phyloP scores from a whole-genome alignment of 768 basidiomycete genomes.

The Agrocybe pediades region DNA sequence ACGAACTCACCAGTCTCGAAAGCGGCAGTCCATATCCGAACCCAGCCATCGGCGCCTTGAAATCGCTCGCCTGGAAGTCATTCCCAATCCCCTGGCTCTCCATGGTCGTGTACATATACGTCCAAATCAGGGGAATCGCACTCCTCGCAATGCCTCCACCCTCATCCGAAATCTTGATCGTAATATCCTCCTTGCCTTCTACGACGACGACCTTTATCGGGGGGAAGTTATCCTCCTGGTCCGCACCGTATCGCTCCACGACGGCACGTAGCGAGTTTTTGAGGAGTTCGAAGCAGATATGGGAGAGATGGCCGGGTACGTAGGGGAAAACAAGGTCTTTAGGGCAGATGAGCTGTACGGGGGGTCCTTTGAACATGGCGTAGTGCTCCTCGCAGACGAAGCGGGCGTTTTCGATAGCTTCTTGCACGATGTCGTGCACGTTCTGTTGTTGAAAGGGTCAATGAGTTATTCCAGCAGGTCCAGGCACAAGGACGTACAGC shows the following conservation, averaged over 20 bases:
- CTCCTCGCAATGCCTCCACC: slow-evolving; percentile 91
- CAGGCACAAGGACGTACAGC: slow-evolving; percentile 53
- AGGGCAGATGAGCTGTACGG: slow-evolving; percentile 95
- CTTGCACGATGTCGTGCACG: slow-evolving; percentile 96
- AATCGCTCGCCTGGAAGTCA: slow-evolving; percentile 84
- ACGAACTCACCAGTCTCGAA: slow-evolving; percentile 74
- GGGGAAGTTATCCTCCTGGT: slow-evolving; percentile 77
- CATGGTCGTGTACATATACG: slow-evolving; percentile 96
- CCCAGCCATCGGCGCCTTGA: slow-evolving; percentile 98
- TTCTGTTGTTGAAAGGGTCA: slow-evolving; percentile 49
- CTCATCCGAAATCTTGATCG: slow-evolving; percentile 98
- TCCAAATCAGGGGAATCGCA: slow-evolving; percentile 96
- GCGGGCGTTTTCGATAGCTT: slow-evolving; percentile 97
- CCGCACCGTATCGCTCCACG: slow-evolving; percentile 88
- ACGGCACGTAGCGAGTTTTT: slow-evolving; percentile 98
- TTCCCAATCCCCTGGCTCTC: slow-evolving; percentile 70
- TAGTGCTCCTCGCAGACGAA: slow-evolving; percentile 96
- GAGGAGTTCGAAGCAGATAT: slow-evolving; percentile 95
- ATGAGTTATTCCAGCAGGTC: background rate
- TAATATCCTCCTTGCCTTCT: slow-evolving; percentile 97
- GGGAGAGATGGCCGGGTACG: slow-evolving; percentile 94
- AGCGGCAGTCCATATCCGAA: slow-evolving; percentile 94
- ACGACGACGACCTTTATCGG: slow-evolving; percentile 95
- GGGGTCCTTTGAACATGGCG: slow-evolving; percentile 93
- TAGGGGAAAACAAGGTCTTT: slow-evolving; percentile 86